Conservation (phyloP, 1,139 yeast genomes). For the Debaryomyces coudertii region DNA sequence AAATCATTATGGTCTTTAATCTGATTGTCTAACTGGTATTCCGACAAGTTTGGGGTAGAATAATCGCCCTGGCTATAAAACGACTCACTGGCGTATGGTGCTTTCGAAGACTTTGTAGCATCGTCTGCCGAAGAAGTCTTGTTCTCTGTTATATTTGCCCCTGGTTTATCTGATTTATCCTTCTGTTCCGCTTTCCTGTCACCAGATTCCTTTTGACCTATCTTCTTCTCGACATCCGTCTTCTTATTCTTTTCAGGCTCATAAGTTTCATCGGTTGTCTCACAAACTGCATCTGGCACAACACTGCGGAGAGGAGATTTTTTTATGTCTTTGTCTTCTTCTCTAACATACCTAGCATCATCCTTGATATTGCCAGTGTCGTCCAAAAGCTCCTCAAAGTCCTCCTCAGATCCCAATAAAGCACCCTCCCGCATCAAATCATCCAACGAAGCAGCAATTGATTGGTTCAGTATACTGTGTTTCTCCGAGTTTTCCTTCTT, state of each 20-base stretch:
- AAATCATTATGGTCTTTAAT: conserved; percentile 43
- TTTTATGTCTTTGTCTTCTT: conserved; percentile 10
- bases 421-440: conserved; percentile 66
- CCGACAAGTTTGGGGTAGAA: conserved; percentile 52
- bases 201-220: conserved; percentile 5
- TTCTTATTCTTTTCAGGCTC: conserved; percentile 1
- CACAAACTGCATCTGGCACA: neutral
- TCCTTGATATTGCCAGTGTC: conserved; percentile 54
- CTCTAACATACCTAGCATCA: conserved; percentile 30
- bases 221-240: conserved; percentile 18
- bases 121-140: neutral
- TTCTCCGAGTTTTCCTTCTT: conserved; percentile 18
- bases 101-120: conserved; percentile 9
- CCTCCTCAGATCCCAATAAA: conserved; percentile 58
- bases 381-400: conserved; percentile 55
- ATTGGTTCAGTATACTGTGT: conserved; percentile 21
- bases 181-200: conserved; percentile 23
- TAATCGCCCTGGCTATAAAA: conserved; percentile 33
- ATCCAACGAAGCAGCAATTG: conserved; percentile 52
- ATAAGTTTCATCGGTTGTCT: neutral
- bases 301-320: conserved; percentile 6
- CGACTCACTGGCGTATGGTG: neutral
- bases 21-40: conserved; percentile 48
- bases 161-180: conserved; percentile 19
- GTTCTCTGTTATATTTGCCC: conserved; percentile 15